Evolutionary conservation across 495 filamentous ascomycete species (phyloP), one percentile per base, ranked within the genome.

Genomic region (Podospora comata): DNA sequence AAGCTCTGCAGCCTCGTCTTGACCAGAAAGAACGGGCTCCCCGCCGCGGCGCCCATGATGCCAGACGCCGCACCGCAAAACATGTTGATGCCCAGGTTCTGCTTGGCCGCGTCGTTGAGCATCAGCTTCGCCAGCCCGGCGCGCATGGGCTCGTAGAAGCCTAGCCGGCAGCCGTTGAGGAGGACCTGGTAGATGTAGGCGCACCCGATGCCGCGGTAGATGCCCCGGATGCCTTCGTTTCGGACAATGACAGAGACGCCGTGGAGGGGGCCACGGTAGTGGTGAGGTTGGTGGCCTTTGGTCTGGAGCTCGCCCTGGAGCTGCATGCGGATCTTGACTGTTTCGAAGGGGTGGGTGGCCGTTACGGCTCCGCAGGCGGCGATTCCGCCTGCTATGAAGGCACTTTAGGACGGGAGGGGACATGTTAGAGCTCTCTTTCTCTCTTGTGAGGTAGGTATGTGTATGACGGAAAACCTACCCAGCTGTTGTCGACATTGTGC

Each of bases 291-390:
- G 68, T 92, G 89, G 67, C 86, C 83, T 76, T 95, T 97, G 26
- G 88, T 81, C 73, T 97, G 92, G 65, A 99, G 85, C 83, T 99
- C 95, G 77, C 95, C 95, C 77, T 99, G 95, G 62, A 99, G 82
- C 85, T 99, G 95, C 83, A 99, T 86, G 71, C 94, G 92, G 77
- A 98, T 99, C 87, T 99, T 99, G 67, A 98, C 93, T 6, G 95
- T 98, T 81, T 99, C 95, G 82, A 98, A 97, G 68, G 93, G 92
- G 79, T 99, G 95, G 54, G 95, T 99, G 60, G 96, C 94, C 4
- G 95, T 98, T 63, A 99, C 96, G 64, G 95, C 95, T 71, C 95
- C 95, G 80, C 93, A 97, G 64, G 96, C 95, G 71, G 95, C 95
- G 76, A 98, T 91, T 69, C 95, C 95, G 77, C 95, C 95, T 28